A percentile compares a stretch with the other conserved stretches of the same genome.
phyloP scores from a whole-genome alignment of 192 early-diverging fungal species.

The Powellomyces hirtus region DNA sequence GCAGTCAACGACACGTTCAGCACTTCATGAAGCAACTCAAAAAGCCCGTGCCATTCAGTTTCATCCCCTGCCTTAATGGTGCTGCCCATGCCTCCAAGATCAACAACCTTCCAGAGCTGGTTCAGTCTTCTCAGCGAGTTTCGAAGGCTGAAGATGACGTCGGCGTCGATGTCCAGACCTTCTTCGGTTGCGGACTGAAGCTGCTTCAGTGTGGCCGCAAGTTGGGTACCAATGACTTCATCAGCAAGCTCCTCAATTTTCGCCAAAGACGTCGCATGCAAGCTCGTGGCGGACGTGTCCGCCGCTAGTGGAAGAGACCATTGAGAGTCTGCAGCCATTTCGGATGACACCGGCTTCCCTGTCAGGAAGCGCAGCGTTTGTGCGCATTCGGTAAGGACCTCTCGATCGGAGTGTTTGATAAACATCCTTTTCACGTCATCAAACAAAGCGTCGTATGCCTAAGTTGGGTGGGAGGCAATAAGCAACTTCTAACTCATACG shows the following conservation, averaged over 20 bases:
- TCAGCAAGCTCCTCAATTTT: slow-evolving; percentile 35
- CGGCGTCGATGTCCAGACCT: background rate
- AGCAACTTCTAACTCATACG: too few species aligned
- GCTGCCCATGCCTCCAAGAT: slow-evolving; percentile 14
- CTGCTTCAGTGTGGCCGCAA: background rate
- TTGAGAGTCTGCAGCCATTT: background rate
- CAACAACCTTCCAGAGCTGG: slow-evolving; percentile 6
- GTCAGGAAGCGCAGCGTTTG: slow-evolving; percentile 24
- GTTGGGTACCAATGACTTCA: slow-evolving; percentile 18
- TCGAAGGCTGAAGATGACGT: slow-evolving; percentile 3
- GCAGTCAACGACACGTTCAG: slow-evolving; percentile 8
- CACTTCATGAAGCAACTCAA: slow-evolving; percentile 26
- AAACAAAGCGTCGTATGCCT: slow-evolving; percentile 40
- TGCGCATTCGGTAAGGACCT: slow-evolving; percentile 34
- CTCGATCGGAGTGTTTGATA: slow-evolving; percentile 30
- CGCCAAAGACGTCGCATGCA: slow-evolving; percentile 8
- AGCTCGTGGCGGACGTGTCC: slow-evolving; percentile 12
- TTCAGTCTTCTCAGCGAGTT: slow-evolving; percentile 21
- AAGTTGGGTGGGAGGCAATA: background rate
- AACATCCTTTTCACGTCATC: slow-evolving; percentile 35
- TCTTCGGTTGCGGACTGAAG: background rate
- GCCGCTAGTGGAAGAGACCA: too few species aligned
- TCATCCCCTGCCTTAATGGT: slow-evolving; percentile 3
- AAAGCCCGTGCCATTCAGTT: slow-evolving; percentile 1
- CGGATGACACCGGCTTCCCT: background rate